These are phyloP conservation scores for Aspergillus hortae DNA, from an alignment of 2,329 filamentous ascomycete genomes.

Conservation along the genomic window DNA sequence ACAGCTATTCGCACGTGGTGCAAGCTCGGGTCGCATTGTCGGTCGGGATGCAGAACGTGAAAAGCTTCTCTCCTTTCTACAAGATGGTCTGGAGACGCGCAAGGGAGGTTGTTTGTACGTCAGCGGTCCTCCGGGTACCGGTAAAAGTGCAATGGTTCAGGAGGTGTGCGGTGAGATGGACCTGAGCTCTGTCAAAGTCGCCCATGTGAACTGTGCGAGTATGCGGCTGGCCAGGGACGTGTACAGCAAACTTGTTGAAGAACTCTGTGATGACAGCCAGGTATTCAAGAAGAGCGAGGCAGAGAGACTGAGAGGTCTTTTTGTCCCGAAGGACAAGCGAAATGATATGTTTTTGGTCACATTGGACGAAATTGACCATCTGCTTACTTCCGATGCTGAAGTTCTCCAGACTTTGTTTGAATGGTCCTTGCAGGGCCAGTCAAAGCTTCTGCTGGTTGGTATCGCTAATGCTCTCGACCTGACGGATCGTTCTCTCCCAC, in stretches of 20 bases:
- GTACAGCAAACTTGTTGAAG: constrained; percentile 72
- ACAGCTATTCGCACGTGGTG: constrained; percentile 79
- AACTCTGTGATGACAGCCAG: constrained; percentile 61
- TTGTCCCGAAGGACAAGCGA: constrained; percentile 59
- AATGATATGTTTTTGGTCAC: constrained; percentile 70
- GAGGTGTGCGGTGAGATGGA: constrained; percentile 66
- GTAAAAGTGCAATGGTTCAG: constrained; percentile 90
- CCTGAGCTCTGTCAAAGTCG: constrained; percentile 57
- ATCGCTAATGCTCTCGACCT: constrained; percentile 96
- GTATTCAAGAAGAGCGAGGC: constrained; percentile 65
- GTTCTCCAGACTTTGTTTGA: constrained; percentile 93
- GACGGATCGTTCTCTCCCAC: constrained; percentile 89
- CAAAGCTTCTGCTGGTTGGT: constrained; percentile 77
- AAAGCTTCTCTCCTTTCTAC: constrained; percentile 67
- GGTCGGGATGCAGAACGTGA: constrained; percentile 68
- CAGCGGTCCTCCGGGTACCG: constrained; percentile 91
- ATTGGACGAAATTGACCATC: constrained; percentile 91
- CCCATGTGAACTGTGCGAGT: constrained; percentile 96
- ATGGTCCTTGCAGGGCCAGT: constrained; percentile 82
- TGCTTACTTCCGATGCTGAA: constrained; percentile 82
- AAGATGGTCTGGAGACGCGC: constrained; percentile 56
- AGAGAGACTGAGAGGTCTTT: constrained; percentile 65
- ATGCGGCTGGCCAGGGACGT: constrained; percentile 84
- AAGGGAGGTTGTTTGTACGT: constrained; percentile 85
- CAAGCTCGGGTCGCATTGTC: constrained; percentile 69